Conservation (phyloP, 2,329 filamentous ascomycete species). For the Xylaria arbuscula region DNA sequence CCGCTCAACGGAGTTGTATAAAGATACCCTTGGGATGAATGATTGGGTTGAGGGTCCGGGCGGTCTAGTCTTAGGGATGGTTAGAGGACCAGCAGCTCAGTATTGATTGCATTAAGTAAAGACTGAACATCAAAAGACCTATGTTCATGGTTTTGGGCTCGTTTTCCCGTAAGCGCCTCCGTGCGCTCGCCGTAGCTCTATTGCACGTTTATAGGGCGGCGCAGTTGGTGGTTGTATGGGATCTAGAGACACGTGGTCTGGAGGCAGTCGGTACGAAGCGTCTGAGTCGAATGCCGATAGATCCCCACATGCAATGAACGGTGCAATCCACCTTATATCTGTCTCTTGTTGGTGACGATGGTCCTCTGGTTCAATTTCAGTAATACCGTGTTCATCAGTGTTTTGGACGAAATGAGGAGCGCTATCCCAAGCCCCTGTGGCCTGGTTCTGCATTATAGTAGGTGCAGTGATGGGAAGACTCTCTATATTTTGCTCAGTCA, state of each 20-base stretch:
- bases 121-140: constrained; percentile 18
- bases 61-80: constrained; percentile 48
- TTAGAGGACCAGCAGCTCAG: constrained; percentile 43
- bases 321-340: constrained; percentile 83
- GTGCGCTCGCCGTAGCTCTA: constrained; percentile 82
- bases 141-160: constrained; percentile 51
- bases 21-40: constrained; percentile 58
- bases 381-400: constrained; percentile 52
- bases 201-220: constrained; percentile 89
- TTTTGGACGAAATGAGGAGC: constrained; percentile 35
- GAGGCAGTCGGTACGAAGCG: constrained; percentile 89
- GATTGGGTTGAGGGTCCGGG: constrained; percentile 58
- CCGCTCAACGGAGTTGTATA: constrained; percentile 57
- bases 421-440: constrained; percentile 58
- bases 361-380: constrained; percentile 65
- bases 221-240: constrained; percentile 96
- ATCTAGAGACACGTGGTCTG: constrained; percentile 86
- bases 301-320: constrained; percentile 97
- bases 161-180: constrained; percentile 84
- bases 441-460: constrained; percentile 59
- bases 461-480: constrained; percentile 56
- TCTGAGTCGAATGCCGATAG: constrained; percentile 95
- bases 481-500: constrained; percentile 58
- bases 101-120: constrained; percentile 27
- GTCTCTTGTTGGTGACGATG: constrained; percentile 50